Evolutionary conservation across 805 yeast species (phyloP).

Genomic region (Yamadazyma endophytica): DNA sequence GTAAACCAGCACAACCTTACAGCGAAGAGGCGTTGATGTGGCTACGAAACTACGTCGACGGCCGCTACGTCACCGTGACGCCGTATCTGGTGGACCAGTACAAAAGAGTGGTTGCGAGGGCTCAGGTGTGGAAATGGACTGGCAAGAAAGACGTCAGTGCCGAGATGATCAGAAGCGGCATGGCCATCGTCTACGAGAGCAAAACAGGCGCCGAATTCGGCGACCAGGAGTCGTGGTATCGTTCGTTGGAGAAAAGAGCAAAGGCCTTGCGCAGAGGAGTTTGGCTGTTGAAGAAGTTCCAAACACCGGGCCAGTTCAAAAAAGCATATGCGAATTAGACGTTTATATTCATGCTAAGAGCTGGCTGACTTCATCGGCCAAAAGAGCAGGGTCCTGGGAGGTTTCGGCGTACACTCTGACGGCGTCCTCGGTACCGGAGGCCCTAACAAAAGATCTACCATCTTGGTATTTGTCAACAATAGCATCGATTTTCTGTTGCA

Average conservation of each 20-base stretch:
- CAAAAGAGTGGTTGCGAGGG: constrained; percentile 80
- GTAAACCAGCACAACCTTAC: constrained; percentile 85
- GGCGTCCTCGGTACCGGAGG: constrained; percentile 97
- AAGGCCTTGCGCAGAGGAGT: constrained; percentile 56
- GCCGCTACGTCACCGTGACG: constrained; percentile 65
- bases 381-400: constrained; percentile 23
- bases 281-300: constrained; percentile 55
- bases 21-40: constrained; percentile 81
- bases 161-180: constrained; percentile 80
- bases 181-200: constrained; percentile 86
- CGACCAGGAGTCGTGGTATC: constrained; percentile 59
- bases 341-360: constrained; percentile 16
- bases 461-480: constrained; percentile 49
- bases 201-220: constrained; percentile 82
- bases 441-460: constrained; percentile 92
- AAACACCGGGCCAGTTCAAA: constrained; percentile 81
- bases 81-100: constrained; percentile 87
- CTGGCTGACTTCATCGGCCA: constrained; percentile 20
- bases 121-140: constrained; percentile 49
- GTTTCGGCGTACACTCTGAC: constrained; percentile 91
- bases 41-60: constrained; percentile 64
- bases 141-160: constrained; percentile 79
- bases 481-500: constrained; percentile 70
- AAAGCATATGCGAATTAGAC: constrained; percentile 24
- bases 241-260: constrained; percentile 58